phyloP scores from a whole-genome alignment of 2,329 filamentous ascomycete species.

The Alternaria sp. region DNA sequence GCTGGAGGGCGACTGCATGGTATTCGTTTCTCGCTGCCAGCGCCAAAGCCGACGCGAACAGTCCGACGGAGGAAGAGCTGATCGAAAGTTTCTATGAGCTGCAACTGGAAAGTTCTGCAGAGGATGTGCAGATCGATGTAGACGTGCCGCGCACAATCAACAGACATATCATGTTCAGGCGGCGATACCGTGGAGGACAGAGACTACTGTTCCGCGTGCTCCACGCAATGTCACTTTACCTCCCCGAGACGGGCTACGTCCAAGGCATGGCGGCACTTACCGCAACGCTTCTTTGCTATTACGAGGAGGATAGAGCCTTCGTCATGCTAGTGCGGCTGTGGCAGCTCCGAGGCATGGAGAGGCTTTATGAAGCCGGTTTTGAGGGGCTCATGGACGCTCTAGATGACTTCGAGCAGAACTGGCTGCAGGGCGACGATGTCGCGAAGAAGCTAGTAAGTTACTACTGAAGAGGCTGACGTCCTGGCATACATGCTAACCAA shows the following conservation, averaged over 20 bases:
- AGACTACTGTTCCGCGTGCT: constrained; percentile 89
- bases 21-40: constrained; percentile 86
- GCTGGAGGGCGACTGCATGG: constrained; percentile 93
- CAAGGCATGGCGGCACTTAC: constrained; percentile 97
- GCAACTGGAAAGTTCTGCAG: constrained; percentile 76
- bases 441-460: constrained; percentile 74
- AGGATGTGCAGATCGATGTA: constrained; percentile 96
- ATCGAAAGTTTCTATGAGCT: constrained; percentile 74
- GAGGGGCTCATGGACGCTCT: constrained; percentile 85
- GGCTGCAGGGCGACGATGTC: constrained; percentile 81
- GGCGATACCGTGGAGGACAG: constrained; percentile 86
- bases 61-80: constrained; percentile 73
- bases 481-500: constrained; percentile 24
- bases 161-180: constrained; percentile 95
- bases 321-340: constrained; percentile 97
- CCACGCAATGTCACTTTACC: constrained; percentile 89
- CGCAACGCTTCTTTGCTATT: constrained; percentile 93
- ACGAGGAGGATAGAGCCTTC: constrained; percentile 92
- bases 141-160: constrained; percentile 96
- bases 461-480: neutral
- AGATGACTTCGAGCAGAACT: constrained; percentile 81
- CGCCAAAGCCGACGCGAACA: constrained; percentile 68
- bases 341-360: constrained; percentile 84
- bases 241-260: constrained; percentile 90
- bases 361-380: constrained; percentile 84